A percentile compares a stretch with the other conserved stretches of the same genome.
Conservation (phyloP, 106 monocot species). For the Allium fistulosum region DNA sequence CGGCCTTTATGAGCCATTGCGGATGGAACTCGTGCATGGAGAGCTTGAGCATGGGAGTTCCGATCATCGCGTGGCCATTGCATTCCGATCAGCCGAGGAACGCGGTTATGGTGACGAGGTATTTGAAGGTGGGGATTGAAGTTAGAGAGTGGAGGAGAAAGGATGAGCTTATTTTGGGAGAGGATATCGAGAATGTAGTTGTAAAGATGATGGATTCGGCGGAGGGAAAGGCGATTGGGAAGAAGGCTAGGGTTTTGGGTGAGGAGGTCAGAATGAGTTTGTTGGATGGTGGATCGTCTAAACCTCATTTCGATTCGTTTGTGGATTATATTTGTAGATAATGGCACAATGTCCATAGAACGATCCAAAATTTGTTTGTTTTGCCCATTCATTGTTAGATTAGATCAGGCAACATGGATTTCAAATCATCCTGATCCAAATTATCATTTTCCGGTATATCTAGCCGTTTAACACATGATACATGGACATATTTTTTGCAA, state of each 20-base stretch:
- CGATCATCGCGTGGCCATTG: constrained; percentile 16
- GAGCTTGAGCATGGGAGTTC: constrained; percentile 29
- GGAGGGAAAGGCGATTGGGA: constrained; percentile 4
- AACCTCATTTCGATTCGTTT: not conserved
- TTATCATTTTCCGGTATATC: no score
- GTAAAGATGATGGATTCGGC: constrained; percentile 3
- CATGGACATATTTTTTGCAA: no score
- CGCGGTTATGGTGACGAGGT: not conserved
- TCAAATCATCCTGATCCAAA: no score
- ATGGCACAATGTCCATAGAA: not conserved
- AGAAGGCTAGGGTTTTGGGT: constrained; percentile 1
- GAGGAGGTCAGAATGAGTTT: not conserved
- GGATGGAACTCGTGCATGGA: constrained; percentile 56
- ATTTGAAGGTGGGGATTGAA: constrained; percentile 2
- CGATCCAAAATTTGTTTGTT: no score
- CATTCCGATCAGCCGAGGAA: constrained; percentile 18
- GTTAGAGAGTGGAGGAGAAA: not conserved
- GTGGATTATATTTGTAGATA: not conserved
- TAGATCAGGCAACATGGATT: no score
- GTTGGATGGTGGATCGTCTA: constrained; percentile 1
- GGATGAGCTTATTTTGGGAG: not conserved
- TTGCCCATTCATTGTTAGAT: no score
- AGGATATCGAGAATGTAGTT: not conserved
- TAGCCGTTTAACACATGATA: no score
- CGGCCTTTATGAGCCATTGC: constrained; percentile 49